These are phyloP conservation scores for Dactylorhiza incarnata DNA, from an alignment of 106 monocot genomes.

Conservation along the genomic window DNA sequence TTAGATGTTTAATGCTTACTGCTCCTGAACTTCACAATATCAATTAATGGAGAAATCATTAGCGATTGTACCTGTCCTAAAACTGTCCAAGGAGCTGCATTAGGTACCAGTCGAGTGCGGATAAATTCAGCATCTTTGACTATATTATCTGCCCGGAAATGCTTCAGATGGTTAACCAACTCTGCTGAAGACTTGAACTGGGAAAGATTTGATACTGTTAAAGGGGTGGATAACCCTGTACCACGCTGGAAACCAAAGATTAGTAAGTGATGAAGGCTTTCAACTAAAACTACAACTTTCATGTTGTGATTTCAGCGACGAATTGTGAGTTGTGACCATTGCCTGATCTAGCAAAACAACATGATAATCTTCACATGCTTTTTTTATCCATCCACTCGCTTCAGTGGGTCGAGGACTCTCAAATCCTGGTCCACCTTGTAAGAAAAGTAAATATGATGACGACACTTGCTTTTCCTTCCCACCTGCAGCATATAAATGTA, in stretches of 20 bases:
- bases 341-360: conserved; percentile 90
- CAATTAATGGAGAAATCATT: background rate
- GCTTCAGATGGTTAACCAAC: conserved; percentile 61
- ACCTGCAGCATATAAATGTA: conserved; percentile 28
- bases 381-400: conserved; percentile 94
- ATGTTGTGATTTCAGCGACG: background rate
- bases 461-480: conserved; percentile 60
- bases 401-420: conserved; percentile 89
- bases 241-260: conserved; percentile 57
- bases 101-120: conserved; percentile 57
- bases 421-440: conserved; percentile 98
- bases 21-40: background rate
- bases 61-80: conserved; percentile 68
- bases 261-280: background rate
- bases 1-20: background rate
- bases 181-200: conserved; percentile 62
- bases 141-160: conserved; percentile 95
- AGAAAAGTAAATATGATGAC: conserved; percentile 66
- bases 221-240: conserved; percentile 92
- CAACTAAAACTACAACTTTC: background rate
- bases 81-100: conserved; percentile 78
- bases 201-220: conserved; percentile 76
- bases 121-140: conserved; percentile 93
- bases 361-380: conserved; percentile 79
- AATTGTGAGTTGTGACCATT: conserved; percentile 1